phyloP scores from a whole-genome alignment of 129 eudicot genomes.

The Saussurea involucrata region DNA sequence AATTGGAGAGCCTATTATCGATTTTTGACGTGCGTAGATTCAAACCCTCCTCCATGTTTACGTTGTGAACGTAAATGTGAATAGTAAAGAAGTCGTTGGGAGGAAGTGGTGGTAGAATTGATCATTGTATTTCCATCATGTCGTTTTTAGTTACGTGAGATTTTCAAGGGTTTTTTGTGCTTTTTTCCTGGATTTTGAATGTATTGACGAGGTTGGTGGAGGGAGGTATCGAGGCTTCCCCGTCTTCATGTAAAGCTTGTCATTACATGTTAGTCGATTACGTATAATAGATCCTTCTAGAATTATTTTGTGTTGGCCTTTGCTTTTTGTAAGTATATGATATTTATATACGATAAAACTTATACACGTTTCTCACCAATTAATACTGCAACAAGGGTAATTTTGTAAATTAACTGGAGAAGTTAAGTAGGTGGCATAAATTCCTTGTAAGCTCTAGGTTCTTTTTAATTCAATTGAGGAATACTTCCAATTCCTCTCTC shows the following conservation, averaged over 20 bases:
- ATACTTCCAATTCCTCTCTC: too few relatives aligned
- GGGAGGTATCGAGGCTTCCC: slow-evolving; percentile 35
- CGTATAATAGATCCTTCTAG: background rate
- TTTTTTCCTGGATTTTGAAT: slow-evolving; percentile 4
- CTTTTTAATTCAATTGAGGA: too few relatives aligned
- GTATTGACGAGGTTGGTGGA: slow-evolving; percentile 30
- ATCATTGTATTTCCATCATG: background rate
- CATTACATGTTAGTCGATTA: background rate
- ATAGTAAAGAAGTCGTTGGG: slow-evolving; percentile 12
- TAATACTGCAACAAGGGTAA: too few relatives aligned
- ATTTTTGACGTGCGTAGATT: slow-evolving; percentile 39
- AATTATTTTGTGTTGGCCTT: background rate
- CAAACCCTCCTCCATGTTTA: slow-evolving; percentile 17
- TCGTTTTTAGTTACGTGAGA: background rate
- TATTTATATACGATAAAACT: background rate
- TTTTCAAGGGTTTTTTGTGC: background rate
- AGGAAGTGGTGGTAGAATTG: slow-evolving; percentile 31
- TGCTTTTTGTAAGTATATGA: background rate
- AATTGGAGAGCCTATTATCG: slow-evolving; percentile 89
- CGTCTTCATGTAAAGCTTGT: slow-evolving; percentile 18
- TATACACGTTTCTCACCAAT: background rate
- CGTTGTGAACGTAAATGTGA: slow-evolving; percentile 11
- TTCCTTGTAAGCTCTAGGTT: too few relatives aligned
- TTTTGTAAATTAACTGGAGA: too few relatives aligned
- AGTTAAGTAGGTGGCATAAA: too few relatives aligned